A percentile compares a stretch with the other conserved stretches of the same genome.
Conservation (phyloP, 2,329 filamentous ascomycete species). For the Calonectria leucothoes region DNA sequence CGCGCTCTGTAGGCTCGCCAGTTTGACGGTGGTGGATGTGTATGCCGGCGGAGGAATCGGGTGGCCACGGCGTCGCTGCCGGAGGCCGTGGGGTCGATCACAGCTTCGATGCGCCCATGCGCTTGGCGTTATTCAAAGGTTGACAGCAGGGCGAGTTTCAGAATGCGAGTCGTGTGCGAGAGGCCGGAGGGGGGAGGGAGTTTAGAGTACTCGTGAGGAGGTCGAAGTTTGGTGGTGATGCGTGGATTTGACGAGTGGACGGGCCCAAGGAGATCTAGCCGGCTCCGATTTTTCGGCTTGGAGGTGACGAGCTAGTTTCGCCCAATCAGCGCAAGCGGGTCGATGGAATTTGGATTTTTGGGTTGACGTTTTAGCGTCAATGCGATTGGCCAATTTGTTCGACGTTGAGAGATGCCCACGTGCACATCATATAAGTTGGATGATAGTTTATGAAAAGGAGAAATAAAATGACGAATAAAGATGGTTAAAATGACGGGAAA, state of each 20-base stretch:
- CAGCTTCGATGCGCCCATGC: slow-evolving; percentile 20
- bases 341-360: slow-evolving; percentile 18
- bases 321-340: slow-evolving; percentile 34
- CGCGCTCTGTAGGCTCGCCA: slow-evolving; percentile 52
- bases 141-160: background rate
- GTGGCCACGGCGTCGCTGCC: slow-evolving; percentile 24
- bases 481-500: background rate
- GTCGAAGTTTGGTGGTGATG: slow-evolving; percentile 22
- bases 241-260: slow-evolving; percentile 14
- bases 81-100: slow-evolving; percentile 25
- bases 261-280: slow-evolving; percentile 27
- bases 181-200: background rate
- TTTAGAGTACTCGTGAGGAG: background rate
- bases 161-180: background rate
- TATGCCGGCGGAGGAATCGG: slow-evolving; percentile 7
- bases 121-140: background rate
- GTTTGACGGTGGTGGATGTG: slow-evolving; percentile 39
- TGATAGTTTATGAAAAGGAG: background rate
- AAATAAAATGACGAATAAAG: background rate
- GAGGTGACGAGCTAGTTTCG: slow-evolving; percentile 17
- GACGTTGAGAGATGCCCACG: background rate
- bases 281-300: slow-evolving; percentile 38
- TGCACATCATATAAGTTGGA: background rate
- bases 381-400: slow-evolving; percentile 36
- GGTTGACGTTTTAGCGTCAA: slow-evolving; percentile 6